A percentile compares a stretch with the other conserved stretches of the same genome.
Evolutionary conservation across 1,284 basidiomycete species (phyloP).

Genomic region (Rhodotorula sp.): DNA sequence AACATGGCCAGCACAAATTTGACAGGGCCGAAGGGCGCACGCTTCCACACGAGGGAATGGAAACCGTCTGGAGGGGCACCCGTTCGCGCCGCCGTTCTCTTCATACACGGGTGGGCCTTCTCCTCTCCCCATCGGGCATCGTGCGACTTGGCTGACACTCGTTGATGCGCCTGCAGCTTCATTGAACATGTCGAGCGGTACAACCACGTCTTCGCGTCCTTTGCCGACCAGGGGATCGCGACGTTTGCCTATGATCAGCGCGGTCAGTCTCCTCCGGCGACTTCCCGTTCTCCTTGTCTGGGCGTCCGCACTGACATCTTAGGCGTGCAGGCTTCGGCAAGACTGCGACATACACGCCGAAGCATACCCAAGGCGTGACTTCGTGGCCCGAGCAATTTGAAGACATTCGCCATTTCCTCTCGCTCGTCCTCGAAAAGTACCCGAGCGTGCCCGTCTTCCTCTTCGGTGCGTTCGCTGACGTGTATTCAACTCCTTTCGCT

Average conservation of each 20-base stretch:
- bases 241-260: conserved; percentile 52
- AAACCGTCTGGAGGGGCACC: conserved; percentile 2
- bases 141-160: not conserved
- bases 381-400: conserved; percentile 48
- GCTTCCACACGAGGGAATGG: conserved; percentile 44
- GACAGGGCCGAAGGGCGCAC: conserved; percentile 16
- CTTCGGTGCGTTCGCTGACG: conserved; percentile 33
- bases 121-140: not conserved
- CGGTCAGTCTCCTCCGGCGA: conserved; percentile 19
- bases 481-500: not conserved
- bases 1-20: conserved; percentile 7
- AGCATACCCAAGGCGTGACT: conserved; percentile 49
- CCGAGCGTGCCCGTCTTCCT: conserved; percentile 47
- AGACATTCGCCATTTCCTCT: conserved; percentile 49
- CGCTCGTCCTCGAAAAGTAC: conserved; percentile 27
- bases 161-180: conserved; percentile 45
- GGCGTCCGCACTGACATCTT: not conserved
- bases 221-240: conserved; percentile 49
- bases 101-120: conserved; percentile 43
- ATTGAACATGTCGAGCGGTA: conserved; percentile 51
- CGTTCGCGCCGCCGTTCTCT: conserved; percentile 37
- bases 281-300: not conserved
- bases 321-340: conserved; percentile 47
- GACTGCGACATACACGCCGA: conserved; percentile 45
- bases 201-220: conserved; percentile 48